phyloP scores from a whole-genome alignment of 2,329 filamentous ascomycete species.

The Escovopsis weberi region DNA sequence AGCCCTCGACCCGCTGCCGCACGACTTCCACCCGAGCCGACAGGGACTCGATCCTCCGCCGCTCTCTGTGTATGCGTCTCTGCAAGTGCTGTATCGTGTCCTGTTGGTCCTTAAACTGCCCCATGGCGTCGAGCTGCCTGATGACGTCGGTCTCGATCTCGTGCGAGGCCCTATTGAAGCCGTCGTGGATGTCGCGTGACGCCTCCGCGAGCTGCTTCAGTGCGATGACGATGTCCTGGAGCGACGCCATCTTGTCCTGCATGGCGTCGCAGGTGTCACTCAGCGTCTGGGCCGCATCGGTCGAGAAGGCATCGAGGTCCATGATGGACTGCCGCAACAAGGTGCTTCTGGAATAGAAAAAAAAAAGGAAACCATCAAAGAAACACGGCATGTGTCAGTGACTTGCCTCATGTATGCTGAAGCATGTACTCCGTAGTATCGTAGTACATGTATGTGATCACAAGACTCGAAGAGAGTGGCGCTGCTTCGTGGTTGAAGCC shows the following conservation, averaged over 20 bases:
- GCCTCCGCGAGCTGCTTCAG: slow-evolving; percentile 53
- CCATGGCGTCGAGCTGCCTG: slow-evolving; percentile 44
- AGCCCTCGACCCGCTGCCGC: slow-evolving; percentile 47
- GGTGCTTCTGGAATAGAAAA: slow-evolving; percentile 17
- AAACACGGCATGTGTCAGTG: background rate
- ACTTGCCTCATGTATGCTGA: background rate
- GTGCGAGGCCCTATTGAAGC: slow-evolving; percentile 45
- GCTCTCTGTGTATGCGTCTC: slow-evolving; percentile 43
- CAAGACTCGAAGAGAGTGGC: too few relatives aligned
- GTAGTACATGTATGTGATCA: too few relatives aligned
- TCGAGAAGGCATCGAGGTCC: slow-evolving; percentile 44
- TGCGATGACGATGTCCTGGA: slow-evolving; percentile 49
- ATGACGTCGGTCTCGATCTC: slow-evolving; percentile 46
- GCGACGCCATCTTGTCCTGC: slow-evolving; percentile 48
- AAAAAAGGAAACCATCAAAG: too few relatives aligned
- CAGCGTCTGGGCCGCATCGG: slow-evolving; percentile 47
- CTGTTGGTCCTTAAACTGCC: slow-evolving; percentile 51
- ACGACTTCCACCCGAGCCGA: slow-evolving; percentile 51
- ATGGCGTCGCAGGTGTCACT: slow-evolving; percentile 64
- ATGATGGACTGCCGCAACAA: slow-evolving; percentile 36
- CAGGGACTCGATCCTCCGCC: slow-evolving; percentile 43
- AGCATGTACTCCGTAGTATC: background rate
- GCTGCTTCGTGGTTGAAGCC: too few relatives aligned
- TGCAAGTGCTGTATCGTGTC: slow-evolving; percentile 47
- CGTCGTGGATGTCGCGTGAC: slow-evolving; percentile 41